phyloP scores from a whole-genome alignment of 495 filamentous ascomycete genomes.

The Talaromyces stipitatus region DNA sequence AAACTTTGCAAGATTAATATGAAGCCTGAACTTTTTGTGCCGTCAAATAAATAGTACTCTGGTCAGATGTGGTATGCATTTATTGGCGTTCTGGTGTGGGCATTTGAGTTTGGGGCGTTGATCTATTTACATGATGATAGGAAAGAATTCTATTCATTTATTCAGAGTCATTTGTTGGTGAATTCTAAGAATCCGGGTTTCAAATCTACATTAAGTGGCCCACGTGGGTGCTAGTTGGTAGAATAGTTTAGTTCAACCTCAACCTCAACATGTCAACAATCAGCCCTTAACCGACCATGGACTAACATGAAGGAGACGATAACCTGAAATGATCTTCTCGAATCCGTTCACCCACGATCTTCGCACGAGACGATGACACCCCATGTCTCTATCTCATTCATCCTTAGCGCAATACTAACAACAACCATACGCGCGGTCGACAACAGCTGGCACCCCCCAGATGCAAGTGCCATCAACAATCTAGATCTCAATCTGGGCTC shows the following conservation, averaged over 20 bases:
- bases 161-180: no score
- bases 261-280: background rate
- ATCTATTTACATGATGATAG: no score
- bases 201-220: no score
- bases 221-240: no score
- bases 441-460: slow-evolving; percentile 51
- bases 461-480: slow-evolving; percentile 48
- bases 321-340: background rate
- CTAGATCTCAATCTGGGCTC: slow-evolving; percentile 41
- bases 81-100: background rate
- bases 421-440: slow-evolving; percentile 20
- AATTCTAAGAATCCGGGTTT: no score
- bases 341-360: background rate
- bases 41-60: slow-evolving; percentile 20
- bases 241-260: no score
- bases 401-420: background rate
- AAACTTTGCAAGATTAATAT: slow-evolving; percentile 91
- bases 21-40: slow-evolving; percentile 78
- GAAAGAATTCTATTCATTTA: no score
- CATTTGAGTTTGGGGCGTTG: background rate
- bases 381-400: background rate
- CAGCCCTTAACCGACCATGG: no score
- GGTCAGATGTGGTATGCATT: slow-evolving; percentile 1
- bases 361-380: background rate
- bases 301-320: no score